Percentiles rank a stretch among this genome's conserved stretches.
phyloP scores from a whole-genome alignment of 192 early-diverging fungal species.

The Dispira simplex region DNA sequence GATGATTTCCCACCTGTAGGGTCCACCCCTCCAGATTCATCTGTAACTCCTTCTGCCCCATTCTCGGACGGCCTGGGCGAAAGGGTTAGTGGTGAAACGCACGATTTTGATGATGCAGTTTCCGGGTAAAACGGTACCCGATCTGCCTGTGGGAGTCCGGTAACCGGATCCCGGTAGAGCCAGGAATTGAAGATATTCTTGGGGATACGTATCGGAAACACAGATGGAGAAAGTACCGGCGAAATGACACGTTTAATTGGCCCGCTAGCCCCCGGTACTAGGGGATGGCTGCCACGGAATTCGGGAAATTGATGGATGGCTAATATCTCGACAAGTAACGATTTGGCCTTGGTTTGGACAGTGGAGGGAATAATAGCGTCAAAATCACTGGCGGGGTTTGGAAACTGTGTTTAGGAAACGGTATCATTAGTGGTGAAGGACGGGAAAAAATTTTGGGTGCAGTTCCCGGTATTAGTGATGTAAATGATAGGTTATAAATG shows the following conservation, averaged over 20 bases:
- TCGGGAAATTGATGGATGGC: background rate
- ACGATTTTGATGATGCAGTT: background rate
- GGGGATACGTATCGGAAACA: background rate
- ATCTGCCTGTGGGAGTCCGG: background rate
- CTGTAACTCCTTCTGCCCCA: background rate
- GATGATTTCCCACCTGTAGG: background rate
- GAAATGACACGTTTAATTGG: background rate
- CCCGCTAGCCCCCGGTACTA: background rate
- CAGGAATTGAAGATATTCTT: background rate
- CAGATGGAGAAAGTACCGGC: background rate
- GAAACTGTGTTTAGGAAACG: background rate
- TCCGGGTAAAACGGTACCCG: background rate
- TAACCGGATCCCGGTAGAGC: constrained; percentile 3
- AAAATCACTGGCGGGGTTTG: background rate
- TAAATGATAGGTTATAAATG: background rate
- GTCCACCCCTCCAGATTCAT: background rate
- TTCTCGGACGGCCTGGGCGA: background rate
- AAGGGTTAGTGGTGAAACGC: background rate
- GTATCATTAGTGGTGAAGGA: no score
- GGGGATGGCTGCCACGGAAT: constrained; percentile 1
- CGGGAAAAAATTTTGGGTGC: no score
- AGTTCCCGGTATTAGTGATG: no score
- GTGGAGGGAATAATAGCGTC: background rate
- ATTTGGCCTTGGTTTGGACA: background rate
- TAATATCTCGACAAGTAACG: background rate